A percentile compares a stretch with the other conserved stretches of the same genome.
phyloP scores from a whole-genome alignment of 2,329 filamentous ascomycete species.

The Hypoxylon sp. region DNA sequence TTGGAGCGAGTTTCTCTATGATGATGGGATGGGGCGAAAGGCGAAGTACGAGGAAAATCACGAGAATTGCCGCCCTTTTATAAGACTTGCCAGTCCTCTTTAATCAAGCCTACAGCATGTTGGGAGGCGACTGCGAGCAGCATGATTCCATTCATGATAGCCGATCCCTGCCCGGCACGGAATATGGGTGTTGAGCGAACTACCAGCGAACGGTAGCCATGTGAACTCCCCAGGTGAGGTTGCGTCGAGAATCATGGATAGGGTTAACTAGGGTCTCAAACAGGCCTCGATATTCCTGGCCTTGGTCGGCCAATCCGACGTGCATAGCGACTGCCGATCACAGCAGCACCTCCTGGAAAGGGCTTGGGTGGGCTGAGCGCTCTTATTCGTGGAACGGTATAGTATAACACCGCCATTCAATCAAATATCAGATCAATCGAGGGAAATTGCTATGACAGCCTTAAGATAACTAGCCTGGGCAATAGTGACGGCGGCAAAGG shows the following conservation, averaged over 20 bases:
- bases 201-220: slow-evolving; percentile 32
- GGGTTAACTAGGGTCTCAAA: slow-evolving; percentile 26
- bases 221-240: slow-evolving; percentile 39
- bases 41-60: neutral
- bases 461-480: slow-evolving; percentile 10
- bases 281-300: slow-evolving; percentile 26
- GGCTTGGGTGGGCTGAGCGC: slow-evolving; percentile 30
- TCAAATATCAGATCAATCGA: slow-evolving; percentile 18
- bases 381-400: slow-evolving; percentile 25
- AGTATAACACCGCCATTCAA: slow-evolving; percentile 27
- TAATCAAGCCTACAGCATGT: slow-evolving; percentile 5
- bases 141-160: slow-evolving; percentile 30
- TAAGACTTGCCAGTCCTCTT: slow-evolving; percentile 15
- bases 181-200: slow-evolving; percentile 22
- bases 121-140: slow-evolving; percentile 28
- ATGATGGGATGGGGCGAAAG: slow-evolving; percentile 28
- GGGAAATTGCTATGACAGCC: slow-evolving; percentile 24
- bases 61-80: slow-evolving; percentile 25
- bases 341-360: slow-evolving; percentile 39
- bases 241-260: slow-evolving; percentile 32
- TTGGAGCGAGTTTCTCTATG: slow-evolving; percentile 27
- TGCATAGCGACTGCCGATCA: slow-evolving; percentile 42
- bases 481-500: slow-evolving; percentile 25
- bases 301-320: slow-evolving; percentile 29
- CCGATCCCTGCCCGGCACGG: slow-evolving; percentile 34